phyloP scores from a whole-genome alignment of 768 basidiomycete species.

The Lentinula detonsa region DNA sequence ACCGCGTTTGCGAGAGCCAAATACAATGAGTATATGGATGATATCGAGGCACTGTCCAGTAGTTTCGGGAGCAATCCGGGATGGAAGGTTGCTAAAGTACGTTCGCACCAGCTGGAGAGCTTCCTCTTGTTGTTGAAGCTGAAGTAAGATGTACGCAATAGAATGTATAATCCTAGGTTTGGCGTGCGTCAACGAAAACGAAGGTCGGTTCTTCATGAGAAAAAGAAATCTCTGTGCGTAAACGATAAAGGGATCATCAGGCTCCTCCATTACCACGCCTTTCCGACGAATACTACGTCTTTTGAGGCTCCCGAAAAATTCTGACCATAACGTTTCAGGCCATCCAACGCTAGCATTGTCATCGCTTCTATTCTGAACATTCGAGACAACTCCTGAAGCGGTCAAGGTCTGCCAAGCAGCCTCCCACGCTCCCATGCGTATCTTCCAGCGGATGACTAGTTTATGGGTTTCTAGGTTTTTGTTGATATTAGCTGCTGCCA shows the following conservation, averaged over 20 bases:
- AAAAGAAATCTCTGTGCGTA: constrained; percentile 23
- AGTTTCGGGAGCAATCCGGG: constrained; percentile 26
- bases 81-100: constrained; percentile 48
- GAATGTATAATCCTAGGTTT: constrained; percentile 37
- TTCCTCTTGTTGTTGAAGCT: constrained; percentile 24
- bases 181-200: constrained; percentile 25
- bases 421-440: constrained; percentile 51
- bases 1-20: constrained; percentile 25
- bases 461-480: constrained; percentile 51
- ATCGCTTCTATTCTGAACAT: not conserved
- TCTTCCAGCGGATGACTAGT: constrained; percentile 49
- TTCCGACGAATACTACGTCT: constrained; percentile 21
- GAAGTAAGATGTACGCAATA: constrained; percentile 42
- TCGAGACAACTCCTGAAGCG: not conserved
- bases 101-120: constrained; percentile 40
- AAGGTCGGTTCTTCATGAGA: constrained; percentile 37
- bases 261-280: not conserved
- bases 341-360: constrained; percentile 14
- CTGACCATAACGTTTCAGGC: constrained; percentile 52
- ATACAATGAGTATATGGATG: constrained; percentile 44
- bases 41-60: constrained; percentile 40
- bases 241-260: constrained; percentile 7
- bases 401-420: constrained; percentile 40
- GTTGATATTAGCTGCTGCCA: constrained; percentile 35
- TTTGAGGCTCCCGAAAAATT: constrained; percentile 46